phyloP scores from a whole-genome alignment of 1,284 basidiomycete genomes.

The Sporisorium sorghi region DNA sequence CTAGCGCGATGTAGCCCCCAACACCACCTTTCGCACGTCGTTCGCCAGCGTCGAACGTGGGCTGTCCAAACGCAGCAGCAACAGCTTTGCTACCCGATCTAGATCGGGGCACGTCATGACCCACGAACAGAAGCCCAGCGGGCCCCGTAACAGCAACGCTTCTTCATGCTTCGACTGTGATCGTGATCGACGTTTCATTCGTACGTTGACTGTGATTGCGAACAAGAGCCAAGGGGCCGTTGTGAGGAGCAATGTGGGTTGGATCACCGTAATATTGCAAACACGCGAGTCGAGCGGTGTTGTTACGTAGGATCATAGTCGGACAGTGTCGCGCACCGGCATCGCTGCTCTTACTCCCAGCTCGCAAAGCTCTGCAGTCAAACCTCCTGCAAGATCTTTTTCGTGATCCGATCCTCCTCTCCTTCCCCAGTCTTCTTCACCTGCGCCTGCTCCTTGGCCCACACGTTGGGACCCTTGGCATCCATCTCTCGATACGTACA shows the following conservation, averaged over 20 bases:
- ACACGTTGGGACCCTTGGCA: constrained; percentile 26
- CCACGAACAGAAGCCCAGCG: too few relatives aligned
- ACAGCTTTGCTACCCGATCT: neutral
- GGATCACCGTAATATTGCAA: neutral
- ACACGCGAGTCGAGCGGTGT: too few relatives aligned
- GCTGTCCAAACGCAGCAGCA: neutral
- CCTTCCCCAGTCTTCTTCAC: constrained; percentile 5
- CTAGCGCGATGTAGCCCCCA: constrained; percentile 9
- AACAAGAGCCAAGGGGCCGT: too few relatives aligned
- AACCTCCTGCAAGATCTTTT: constrained; percentile 23
- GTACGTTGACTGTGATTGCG: too few relatives aligned
- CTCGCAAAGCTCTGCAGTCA: neutral
- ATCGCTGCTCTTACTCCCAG: neutral
- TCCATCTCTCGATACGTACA: constrained; percentile 47
- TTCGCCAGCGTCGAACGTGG: constrained; percentile 1
- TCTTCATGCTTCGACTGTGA: too few relatives aligned
- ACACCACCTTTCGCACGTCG: constrained; percentile 6
- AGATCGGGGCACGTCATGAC: neutral
- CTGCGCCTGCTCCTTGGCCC: constrained; percentile 16
- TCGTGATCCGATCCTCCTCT: constrained; percentile 5
- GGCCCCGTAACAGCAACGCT: too few relatives aligned
- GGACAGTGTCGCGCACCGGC: neutral
- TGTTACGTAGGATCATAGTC: neutral
- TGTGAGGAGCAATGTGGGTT: too few relatives aligned
- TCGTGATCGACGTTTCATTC: too few relatives aligned